Evolutionary conservation across 2,329 filamentous ascomycete genomes (phyloP), one percentile per base, ranked within the genome.

Genomic region (Alternaria consortialis): DNA sequence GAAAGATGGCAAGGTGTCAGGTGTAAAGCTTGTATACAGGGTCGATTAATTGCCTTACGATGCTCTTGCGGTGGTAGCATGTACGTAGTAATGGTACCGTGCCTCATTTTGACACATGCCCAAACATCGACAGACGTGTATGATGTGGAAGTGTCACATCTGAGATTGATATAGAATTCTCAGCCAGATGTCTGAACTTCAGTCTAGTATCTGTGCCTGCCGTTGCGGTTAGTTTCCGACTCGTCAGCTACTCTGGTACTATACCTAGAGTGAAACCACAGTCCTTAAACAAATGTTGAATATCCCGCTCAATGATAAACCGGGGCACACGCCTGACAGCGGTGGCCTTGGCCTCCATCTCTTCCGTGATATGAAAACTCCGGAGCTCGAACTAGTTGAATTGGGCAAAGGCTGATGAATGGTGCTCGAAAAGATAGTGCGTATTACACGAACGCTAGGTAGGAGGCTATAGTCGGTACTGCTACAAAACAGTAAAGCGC

Each of bases 21-120:
- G 74, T 5, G 67, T 70, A 29, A 79, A 79, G 64, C 59, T 79
- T 34, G 77, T 79, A 2, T 79, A 75, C 39, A 67, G 50, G 31
- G 53, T 73, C 11, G 53, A 61, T 3, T 57, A 36, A 5, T 20
- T 29, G 6, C 17, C 37, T 20, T 39, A 23, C 9, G 12, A 1
- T 34, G 32, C n/a, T 15, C 37, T 37, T 11, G 13, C n/a, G 34
- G 34, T 6, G 34, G 15, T 37, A 13, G 7, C 6, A 9, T 37
- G 13, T 37, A n/a, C 7, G 5, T 37, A 37, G 34, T 8, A 13
- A 37, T 37, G 13, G n/a, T 37, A n/a, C 7, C 15, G n/a, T 13
- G 13, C 34, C 34, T 37, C 2, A n/a, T 37, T 15, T 37, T 37
- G n/a, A 8, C 34, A 37, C 6, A 37, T 7, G 6, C n/a, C 6